Evolutionary conservation across 179 eudicot genomes (phyloP), one percentile per base, ranked within the genome.

Genomic region (Spergularia azorica): DNA sequence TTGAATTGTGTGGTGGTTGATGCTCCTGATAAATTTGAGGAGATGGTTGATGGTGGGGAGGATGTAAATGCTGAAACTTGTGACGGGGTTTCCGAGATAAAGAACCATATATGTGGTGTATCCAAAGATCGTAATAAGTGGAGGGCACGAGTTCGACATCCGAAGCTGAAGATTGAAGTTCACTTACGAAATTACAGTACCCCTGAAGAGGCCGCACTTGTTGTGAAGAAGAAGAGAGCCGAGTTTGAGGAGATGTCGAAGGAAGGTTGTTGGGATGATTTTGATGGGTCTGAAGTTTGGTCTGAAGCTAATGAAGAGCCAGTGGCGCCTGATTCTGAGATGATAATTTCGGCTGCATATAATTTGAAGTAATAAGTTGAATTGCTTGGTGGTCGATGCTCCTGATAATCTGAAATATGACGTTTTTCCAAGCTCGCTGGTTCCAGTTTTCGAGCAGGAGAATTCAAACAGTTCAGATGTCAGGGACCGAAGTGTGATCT

Each of bases 201-300:
- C 15, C 64, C 64, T 15, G 75, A 71, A 59, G 64, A 71, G 52
- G 75, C 75, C 57, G 74, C 63, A 58, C 63, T 71, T 56, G 75
- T 10, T 71, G 51, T 71, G 16, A 9, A 16, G 3, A 71, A 39
- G 54, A 71, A 71, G 9, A 71, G 11, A 18, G 15, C 48, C 39
- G 56, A 8, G 5, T 41, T 41, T 41, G 43, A 4, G 63, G 63
- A 55, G 48, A n/a, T n/a, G n/a, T n/a, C n/a, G n/a, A n/a, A n/a
- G n/a, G 61, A 46, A 4, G 62, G 48, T 36, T 18, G 6, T 6
- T 18, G 5, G 7, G 50, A 7, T 65, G 70, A 51, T 50, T 48
- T 68, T 13, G n/a, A 41, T 41, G 43, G 43, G 43, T 41, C 5
- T 41, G 43, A 41, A 5, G 2, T 5, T 2, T 5, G 43, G 43